phyloP scores from a whole-genome alignment of 352 stramenopile genomes.

The Thraustochytrium sp. region DNA sequence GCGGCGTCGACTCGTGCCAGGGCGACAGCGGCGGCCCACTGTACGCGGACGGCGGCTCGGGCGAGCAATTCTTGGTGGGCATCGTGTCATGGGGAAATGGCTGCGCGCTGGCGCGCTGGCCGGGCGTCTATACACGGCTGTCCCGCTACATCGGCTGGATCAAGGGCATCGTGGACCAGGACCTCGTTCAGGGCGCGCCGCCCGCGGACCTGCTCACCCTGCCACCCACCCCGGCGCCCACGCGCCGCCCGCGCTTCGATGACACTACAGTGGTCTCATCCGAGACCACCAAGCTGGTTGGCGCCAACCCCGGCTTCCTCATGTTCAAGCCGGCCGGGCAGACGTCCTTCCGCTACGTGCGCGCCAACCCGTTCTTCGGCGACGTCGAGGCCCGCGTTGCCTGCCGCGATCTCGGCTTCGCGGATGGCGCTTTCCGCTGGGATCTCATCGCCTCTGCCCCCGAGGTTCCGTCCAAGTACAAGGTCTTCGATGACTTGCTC shows the following conservation, averaged over 20 bases:
- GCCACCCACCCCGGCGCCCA: not conserved
- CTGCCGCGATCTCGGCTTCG: too few species aligned
- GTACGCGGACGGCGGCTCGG: conserved; percentile 20
- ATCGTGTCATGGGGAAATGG: conserved; percentile 63
- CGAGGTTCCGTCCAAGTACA: too few species aligned
- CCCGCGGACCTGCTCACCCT: not conserved
- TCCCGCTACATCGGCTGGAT: conserved; percentile 34
- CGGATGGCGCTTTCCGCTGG: too few species aligned
- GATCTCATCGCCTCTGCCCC: too few species aligned
- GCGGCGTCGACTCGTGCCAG: conserved; percentile 60
- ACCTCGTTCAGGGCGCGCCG: not conserved
- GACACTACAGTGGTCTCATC: too few species aligned
- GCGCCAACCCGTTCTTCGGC: too few species aligned
- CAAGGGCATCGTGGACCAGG: not conserved
- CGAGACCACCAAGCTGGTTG: too few species aligned
- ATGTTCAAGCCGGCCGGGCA: too few species aligned
- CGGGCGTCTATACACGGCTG: conserved; percentile 60
- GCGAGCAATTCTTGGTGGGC: conserved; percentile 55
- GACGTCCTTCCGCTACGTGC: too few species aligned
- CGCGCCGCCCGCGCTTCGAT: not conserved
- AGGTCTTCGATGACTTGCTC: too few species aligned
- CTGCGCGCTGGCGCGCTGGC: conserved; percentile 54
- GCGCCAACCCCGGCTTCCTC: too few species aligned
- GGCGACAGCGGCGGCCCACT: conserved; percentile 60
- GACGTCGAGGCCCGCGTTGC: too few species aligned